phyloP scores from a whole-genome alignment of 805 yeast genomes.

The Schwanniomyces occidentalis region DNA sequence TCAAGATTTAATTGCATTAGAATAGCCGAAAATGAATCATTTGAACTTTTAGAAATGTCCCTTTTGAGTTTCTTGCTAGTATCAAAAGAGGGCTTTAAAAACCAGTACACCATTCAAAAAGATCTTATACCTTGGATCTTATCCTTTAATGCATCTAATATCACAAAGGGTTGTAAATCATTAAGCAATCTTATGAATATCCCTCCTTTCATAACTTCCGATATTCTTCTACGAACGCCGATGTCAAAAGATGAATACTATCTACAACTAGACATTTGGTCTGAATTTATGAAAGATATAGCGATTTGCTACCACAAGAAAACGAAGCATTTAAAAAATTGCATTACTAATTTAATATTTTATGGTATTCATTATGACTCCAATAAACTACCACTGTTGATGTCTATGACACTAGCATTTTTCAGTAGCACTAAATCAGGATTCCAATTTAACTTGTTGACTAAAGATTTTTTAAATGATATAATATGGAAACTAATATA shows the following conservation, averaged over 20 bases:
- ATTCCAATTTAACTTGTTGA: conserved; percentile 18
- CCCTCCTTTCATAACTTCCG: conserved; percentile 41
- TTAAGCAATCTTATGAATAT: conserved; percentile 27
- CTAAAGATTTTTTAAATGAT: conserved; percentile 20
- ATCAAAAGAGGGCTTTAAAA: conserved; percentile 2
- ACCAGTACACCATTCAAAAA: conserved; percentile 6
- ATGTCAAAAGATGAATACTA: conserved; percentile 27
- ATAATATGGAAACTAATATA: conserved; percentile 30
- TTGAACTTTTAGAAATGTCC: conserved; percentile 4
- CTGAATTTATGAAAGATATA: conserved; percentile 22
- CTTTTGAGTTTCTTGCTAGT: conserved; percentile 4
- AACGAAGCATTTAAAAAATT: conserved; percentile 16
- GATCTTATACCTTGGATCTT: conserved; percentile 29
- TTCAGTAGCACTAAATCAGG: conserved; percentile 21
- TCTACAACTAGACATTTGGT: conserved; percentile 40
- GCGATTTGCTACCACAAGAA: conserved; percentile 20
- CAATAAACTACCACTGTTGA: conserved; percentile 17
- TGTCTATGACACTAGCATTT: conserved; percentile 16
- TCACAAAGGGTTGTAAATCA: conserved; percentile 32
- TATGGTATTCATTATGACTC: conserved; percentile 27
- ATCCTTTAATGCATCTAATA: conserved; percentile 29
- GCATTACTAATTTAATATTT: conserved; percentile 28
- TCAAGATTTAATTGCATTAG: neutral
- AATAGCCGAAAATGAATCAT: neutral
- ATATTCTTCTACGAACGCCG: conserved; percentile 40